Evolutionary conservation across 257 asterid genomes (phyloP).

Genomic region (Capsicum chinense): DNA sequence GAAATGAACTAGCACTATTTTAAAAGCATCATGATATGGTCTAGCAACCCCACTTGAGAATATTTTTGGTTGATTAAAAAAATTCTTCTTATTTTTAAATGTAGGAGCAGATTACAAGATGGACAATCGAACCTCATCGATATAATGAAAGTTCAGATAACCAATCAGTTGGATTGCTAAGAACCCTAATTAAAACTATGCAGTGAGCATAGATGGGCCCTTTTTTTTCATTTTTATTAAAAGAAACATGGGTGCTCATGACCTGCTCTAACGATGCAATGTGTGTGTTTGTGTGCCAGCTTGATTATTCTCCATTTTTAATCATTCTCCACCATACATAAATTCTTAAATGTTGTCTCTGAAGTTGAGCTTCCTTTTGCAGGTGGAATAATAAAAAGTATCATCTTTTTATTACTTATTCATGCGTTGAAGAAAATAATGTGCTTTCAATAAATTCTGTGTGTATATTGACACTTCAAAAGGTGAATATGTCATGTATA

Average conservation of each 20-base stretch:
- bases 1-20: background rate
- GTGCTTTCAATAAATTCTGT: constrained; percentile 18
- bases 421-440: constrained; percentile 14
- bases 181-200: too few relatives aligned
- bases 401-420: background rate
- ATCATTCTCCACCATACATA: background rate
- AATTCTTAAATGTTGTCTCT: background rate
- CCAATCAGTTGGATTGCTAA: too few relatives aligned
- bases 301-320: background rate
- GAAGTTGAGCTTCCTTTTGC: background rate
- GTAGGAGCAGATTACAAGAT: too few relatives aligned
- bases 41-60: constrained; percentile 13
- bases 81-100: too few relatives aligned
- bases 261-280: background rate
- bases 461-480: background rate
- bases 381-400: constrained; percentile 3
- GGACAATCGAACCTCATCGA: too few relatives aligned
- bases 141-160: too few relatives aligned
- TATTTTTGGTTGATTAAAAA: background rate
- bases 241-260: background rate
- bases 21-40: background rate
- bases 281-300: background rate
- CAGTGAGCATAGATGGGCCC: background rate
- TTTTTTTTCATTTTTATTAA: background rate
- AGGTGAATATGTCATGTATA: background rate